phyloP scores from a whole-genome alignment of 2,329 filamentous ascomycete species.

The Ascosphaera aggregata region DNA sequence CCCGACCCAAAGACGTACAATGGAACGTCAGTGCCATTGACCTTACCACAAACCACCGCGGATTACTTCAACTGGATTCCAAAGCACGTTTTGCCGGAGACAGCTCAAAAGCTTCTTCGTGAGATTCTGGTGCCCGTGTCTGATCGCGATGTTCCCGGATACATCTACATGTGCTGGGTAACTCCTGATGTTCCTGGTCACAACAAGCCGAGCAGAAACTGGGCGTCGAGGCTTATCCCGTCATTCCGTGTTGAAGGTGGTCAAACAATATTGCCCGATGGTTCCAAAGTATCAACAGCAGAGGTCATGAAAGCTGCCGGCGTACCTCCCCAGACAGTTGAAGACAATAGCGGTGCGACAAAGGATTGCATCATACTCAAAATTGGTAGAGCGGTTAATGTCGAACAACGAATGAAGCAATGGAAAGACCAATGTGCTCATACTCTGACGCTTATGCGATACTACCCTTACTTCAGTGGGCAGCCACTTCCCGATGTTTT shows the following conservation, averaged over 20 bases:
- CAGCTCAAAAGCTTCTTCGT: slow-evolving; percentile 43
- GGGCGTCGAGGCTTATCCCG: slow-evolving; percentile 11
- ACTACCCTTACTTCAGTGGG: slow-evolving; percentile 48
- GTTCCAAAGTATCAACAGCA: too few relatives aligned
- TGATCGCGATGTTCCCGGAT: slow-evolving; percentile 54
- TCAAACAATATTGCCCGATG: too few relatives aligned
- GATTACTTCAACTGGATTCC: too few relatives aligned
- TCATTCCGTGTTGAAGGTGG: too few relatives aligned
- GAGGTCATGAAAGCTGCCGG: slow-evolving; percentile 17
- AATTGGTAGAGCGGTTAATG: slow-evolving; percentile 50
- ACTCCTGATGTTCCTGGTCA: too few relatives aligned
- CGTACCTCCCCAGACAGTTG: slow-evolving; percentile 8
- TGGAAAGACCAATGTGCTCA: slow-evolving; percentile 90
- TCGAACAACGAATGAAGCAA: slow-evolving; percentile 74
- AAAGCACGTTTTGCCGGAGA: slow-evolving; percentile 37
- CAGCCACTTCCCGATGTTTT: slow-evolving; percentile 3
- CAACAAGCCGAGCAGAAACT: too few relatives aligned
- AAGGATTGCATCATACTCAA: slow-evolving; percentile 42
- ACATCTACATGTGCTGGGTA: slow-evolving; percentile 98
- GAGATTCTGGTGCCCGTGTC: slow-evolving; percentile 61
- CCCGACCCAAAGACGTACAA: too few relatives aligned
- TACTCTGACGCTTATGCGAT: slow-evolving; percentile 65
- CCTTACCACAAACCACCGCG: too few relatives aligned
- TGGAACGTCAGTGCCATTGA: too few relatives aligned
- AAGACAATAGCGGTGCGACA: slow-evolving; percentile 8